Base-by-base conservation (phyloP, 2,329 filamentous ascomycete species). In the Aspergillus neoniger region DNA sequence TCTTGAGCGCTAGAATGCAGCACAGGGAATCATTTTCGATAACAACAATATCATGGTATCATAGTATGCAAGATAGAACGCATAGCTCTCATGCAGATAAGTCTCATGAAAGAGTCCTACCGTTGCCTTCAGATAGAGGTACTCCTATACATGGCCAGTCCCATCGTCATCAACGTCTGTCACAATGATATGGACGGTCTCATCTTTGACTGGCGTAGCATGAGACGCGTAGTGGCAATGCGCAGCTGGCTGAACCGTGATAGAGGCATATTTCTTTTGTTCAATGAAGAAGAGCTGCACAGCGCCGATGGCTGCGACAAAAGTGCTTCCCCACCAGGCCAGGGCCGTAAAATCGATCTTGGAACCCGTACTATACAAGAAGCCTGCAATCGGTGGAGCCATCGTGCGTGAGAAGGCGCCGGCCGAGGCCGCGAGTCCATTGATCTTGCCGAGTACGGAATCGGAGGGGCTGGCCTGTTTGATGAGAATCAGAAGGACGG, bases 361-460 rank as follows among this genome's bases (percentile, higher is more conserved):
- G 32, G 81, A 83, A 4, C 87, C 87, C 3, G 85, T 69, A 15
- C 86, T 85, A 67, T 91, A 91, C 4, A 91, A 79, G 32, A 87
- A 81, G 2, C 89, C 89, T 2, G 87, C 86, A 28, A 91, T 75
- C 0, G 89, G 89, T 21, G 88, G 88, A 1, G 88, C 87, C 41
- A 91, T 71, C 0, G 87, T 91, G n/a, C 89, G 82, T 60, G 87
- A 88, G 4, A 86, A 84, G 19, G 88, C 90, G n/a, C 88, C 89
- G 1, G 86, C 88, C 2, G 86, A 88, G 62, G 90, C 90, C 51
- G 88, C 88, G 8, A 91, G 77, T 0, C 89, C 89, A 64, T 91
- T 91, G 72, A 91, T 89, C 67, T 85, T 87, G 1, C 89, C 89
- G 15, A 91, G 80, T 5, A 86, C 83, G 1, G 81, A 82, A 3